Conservation (phyloP, 2,329 filamentous ascomycete genomes). For the Fusarium subtropicale region DNA sequence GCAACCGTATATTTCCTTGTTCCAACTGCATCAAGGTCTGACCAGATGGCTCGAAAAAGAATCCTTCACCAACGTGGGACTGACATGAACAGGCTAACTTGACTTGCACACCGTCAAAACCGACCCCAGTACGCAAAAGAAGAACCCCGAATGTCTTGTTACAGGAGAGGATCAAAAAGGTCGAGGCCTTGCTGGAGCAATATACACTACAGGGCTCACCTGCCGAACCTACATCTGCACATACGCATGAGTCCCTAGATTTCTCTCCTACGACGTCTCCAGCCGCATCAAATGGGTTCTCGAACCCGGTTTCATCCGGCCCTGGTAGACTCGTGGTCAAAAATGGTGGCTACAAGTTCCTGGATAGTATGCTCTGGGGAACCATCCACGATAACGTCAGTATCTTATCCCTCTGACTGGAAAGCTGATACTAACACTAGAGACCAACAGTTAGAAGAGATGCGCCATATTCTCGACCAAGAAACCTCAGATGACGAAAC, state of each 20-base stretch:
- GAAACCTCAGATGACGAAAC: constrained; percentile 23
- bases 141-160: constrained; percentile 15
- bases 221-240: neutral
- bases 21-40: constrained; percentile 8
- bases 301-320: neutral
- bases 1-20: constrained; percentile 24
- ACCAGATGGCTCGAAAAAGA: rapidly evolving
- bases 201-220: constrained; percentile 6
- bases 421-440: neutral
- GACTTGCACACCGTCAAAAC: constrained; percentile 7
- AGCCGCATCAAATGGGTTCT: neutral
- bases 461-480: constrained; percentile 20
- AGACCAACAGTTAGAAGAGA: neutral
- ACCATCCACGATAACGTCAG: constrained; percentile 14
- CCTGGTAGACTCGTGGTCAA: constrained; percentile 15
- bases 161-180: constrained; percentile 18
- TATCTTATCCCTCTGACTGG: rapidly evolving
- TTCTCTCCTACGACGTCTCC: constrained; percentile 4
- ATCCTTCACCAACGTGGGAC: rapidly evolving
- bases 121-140: constrained; percentile 18
- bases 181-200: constrained; percentile 12
- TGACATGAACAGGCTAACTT: neutral
- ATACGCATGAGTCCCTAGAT: neutral
- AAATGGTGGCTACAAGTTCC: constrained; percentile 19
- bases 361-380: constrained; percentile 6